Base-by-base conservation (phyloP, 176 grass and related monocot species). In the Oryza australiensis region DNA sequence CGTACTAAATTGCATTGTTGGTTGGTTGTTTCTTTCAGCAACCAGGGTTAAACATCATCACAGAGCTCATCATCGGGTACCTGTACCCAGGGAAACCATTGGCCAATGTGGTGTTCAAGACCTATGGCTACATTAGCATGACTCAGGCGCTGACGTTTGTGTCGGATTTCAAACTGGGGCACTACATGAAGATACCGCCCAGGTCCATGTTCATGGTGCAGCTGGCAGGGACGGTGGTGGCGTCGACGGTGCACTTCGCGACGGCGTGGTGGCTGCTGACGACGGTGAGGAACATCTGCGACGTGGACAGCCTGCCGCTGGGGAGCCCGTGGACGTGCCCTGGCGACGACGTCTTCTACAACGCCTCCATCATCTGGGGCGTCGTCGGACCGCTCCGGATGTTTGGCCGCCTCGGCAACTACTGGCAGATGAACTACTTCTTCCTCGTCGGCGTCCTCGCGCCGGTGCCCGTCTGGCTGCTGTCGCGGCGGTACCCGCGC, bases 181-280 rank as follows among this genome's bases (percentile, higher is more conserved):
- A 95, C 79, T 98, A 95, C 84, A 95, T 98, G 95, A 98, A 98
- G 84, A 95, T 98, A 48, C 92, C 95, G 40, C 92, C 95, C 0
- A 73, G 82, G 2, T 84, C 92, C 48, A 98, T 98, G 95, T 98
- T 98, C 68, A 4, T 82, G 62, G 24, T 34, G 66, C 74, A 93
- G 88, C 71, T 95, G 22, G 84, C 84, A 1, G 95, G 95, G 1
- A 93, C 95, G 8, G 12, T 93, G 5, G 55, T 95, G 8, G 92
- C 92, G 12, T 88, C 87, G 9, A 87, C 90, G 0, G 86, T 89
- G 35, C 88, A 98, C 87, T 88, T 98, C 30, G 77, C 72, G 33
- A 93, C 90, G 22, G 86, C 92, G 24, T 98, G 95, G 95, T 97
- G 86, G 92, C 81, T 97, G 22, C 84, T 94, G 22, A 78, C 82